Base-by-base conservation (phyloP, 2,329 filamentous ascomycete species). In the Scedosporium boydii region DNA sequence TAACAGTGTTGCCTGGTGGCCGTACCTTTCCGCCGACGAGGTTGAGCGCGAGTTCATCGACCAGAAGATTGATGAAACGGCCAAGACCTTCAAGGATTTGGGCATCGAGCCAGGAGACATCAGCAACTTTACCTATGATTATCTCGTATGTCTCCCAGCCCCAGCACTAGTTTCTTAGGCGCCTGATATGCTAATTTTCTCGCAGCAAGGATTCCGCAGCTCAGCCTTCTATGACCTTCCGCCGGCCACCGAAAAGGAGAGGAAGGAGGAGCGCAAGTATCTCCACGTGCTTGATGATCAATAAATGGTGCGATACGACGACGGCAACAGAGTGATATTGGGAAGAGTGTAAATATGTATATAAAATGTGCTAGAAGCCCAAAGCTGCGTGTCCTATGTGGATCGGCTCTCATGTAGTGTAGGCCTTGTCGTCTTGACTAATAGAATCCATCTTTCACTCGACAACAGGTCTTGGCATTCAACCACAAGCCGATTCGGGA, bases 41-140 rank as follows among this genome's bases (percentile, higher is more conserved):
- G 82, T 99, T 12, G 92, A 97, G 80, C 84, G 89, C 66, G 93
- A 99, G 75, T 96, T 93, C 76, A 85, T 96, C 69, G 90, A 99
- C 76, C 95, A 99, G 76, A 80, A 85, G 68, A 96, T 99, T 71
- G 95, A 99, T 75, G 86, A 87, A 64, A 86, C 82, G 41, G 95
- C 95, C 67, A 98, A 97, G 84, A 98, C 95, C 1, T 96, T 98
- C 79, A 90, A 90, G 76, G 93, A 98, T 72, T 82, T 99, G 57
- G 90, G 86, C 65, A 96, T 99, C 67, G 89, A 92, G 76, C 91
- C 93, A 34, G 89, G 86, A 57, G 93, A 98, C 66, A 84, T 98
- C 70, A 87, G 84, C 74, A 87, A 90, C 75, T 86, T 91, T 74
- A 96, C 91, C 67, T 98, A 93, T 77, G 89, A 96, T 76, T 99